Evolutionary conservation across 805 yeast species (phyloP), one percentile per base, ranked within the genome.

Genomic region (Brettanomyces custersianus): DNA sequence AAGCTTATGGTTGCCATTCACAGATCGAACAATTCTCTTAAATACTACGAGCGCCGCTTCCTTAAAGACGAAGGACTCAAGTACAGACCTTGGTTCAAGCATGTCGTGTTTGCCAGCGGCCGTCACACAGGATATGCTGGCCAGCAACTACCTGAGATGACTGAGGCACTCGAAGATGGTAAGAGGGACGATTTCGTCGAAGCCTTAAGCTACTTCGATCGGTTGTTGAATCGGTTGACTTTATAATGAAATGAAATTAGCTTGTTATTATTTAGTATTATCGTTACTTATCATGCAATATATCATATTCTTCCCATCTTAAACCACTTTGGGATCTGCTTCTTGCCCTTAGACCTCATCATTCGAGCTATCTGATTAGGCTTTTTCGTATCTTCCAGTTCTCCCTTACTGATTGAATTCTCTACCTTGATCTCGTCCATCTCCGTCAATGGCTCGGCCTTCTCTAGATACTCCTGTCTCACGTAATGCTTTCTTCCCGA

Each of bases 61-160:
- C 42, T 72, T 30, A 50, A 66, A 44, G 56, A 62, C 3, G 57
- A 60, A 3, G 82, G 82, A 1, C 59, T 75, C 15, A 65, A 62
- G 12, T 61, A 57, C 29, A 61, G 81, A 36, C 51, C 61, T 2
- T 76, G 80, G 80, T 75, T 68, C 57, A 72, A 68, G 51, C 82
- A 76, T 49, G 55, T 67, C 29, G 62, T 74, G n/a, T 75, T 59
- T 50, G 75, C 80, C 2, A 72, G 77, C 33, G 79, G 78, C 2
- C 51, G 77, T 33, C 67, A 70, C 54, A 74, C 78, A 1, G 81
- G 81, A 2, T 74, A 75, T 41, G 66, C 69, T n/a, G 79, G 78
- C 4, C 74, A 70, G 36, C 62, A 67, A 26, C 57, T 74, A 37
- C 80, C 81, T 1, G 78, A 74, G 0, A 51, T 75, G 26, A 59